Conservation (phyloP, 345 rosid genomes). For the Eucalyptus erythrocorys region DNA sequence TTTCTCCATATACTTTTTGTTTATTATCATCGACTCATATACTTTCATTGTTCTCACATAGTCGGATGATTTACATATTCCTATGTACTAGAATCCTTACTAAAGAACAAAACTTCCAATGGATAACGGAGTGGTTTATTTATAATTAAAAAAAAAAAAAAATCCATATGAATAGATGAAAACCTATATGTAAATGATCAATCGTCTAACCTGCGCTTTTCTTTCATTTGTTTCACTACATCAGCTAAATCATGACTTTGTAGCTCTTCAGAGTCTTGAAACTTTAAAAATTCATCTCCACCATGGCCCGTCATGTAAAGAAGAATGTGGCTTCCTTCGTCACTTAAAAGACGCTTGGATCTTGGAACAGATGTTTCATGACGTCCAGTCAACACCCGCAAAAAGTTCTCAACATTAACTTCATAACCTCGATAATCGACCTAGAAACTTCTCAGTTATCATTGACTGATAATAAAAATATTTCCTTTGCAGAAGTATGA, state of each 20-base stretch:
- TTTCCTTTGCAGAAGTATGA: neutral
- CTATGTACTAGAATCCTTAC: neutral
- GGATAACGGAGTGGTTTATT: neutral
- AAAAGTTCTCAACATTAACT: conserved; percentile 85
- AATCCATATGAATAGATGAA: neutral
- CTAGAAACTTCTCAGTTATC: conserved; percentile 21
- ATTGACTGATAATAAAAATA: neutral
- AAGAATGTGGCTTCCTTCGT: conserved; percentile 97
- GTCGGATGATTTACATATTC: neutral
- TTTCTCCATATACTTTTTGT: neutral
- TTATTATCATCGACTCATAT: neutral
- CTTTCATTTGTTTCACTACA: conserved; percentile 99
- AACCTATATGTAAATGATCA: neutral
- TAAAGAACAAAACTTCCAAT: neutral
- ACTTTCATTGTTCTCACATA: neutral
- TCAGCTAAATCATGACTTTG: conserved; percentile 99
- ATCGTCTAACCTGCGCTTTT: conserved; percentile 59
- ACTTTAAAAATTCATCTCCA: conserved; percentile 92
- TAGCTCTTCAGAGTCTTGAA: conserved; percentile 95
- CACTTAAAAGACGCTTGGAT: conserved; percentile 96
- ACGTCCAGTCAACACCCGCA: conserved; percentile 91
- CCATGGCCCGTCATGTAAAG: conserved; percentile 99
- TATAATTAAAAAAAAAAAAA: no score
- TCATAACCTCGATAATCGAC: conserved; percentile 98
- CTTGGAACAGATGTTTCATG: conserved; percentile 93